Conservation (phyloP, 1,284 basidiomycete species). For the Bjerkandera adusta region DNA sequence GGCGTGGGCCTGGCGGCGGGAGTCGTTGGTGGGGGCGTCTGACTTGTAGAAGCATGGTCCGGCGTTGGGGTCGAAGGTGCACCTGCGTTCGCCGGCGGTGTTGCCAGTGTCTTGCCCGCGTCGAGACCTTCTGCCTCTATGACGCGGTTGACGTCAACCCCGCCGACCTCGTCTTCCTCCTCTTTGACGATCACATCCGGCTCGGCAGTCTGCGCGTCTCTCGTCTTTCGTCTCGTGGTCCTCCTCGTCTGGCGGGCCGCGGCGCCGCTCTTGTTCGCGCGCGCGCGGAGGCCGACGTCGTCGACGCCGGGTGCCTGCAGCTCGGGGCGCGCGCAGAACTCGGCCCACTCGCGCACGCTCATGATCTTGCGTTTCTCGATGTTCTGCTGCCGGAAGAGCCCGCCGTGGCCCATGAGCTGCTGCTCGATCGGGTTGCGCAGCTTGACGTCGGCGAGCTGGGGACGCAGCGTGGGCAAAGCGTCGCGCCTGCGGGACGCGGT, state of each 20-base stretch:
- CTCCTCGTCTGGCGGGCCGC: conserved; percentile 23
- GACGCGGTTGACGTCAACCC: conserved; percentile 10
- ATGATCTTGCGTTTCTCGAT: conserved; percentile 83
- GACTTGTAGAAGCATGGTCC: neutral
- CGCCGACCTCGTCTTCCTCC: conserved; percentile 33
- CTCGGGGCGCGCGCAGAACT: conserved; percentile 73
- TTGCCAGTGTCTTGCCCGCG: conserved; percentile 18
- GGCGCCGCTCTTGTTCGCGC: conserved; percentile 30
- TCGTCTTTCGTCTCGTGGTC: conserved; percentile 24
- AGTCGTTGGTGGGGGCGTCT: neutral
- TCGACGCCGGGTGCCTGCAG: conserved; percentile 67
- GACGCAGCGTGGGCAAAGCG: conserved; percentile 64
- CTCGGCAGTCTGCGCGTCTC: conserved; percentile 34
- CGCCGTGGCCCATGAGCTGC: conserved; percentile 82
- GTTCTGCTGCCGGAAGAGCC: conserved; percentile 90
- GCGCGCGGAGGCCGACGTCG: conserved; percentile 58
- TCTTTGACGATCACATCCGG: conserved; percentile 31
- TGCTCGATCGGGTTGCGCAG: conserved; percentile 91
- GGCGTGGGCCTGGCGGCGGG: conserved; percentile 1
- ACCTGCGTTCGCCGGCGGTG: conserved; percentile 20
- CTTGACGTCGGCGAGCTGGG: conserved; percentile 69
- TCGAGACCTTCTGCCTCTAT: conserved; percentile 9
- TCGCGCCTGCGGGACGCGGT: conserved; percentile 53
- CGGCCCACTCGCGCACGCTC: conserved; percentile 85
- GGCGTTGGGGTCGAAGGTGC: neutral